Conservation (phyloP, 768 basidiomycete species). For the Dioszegia crocea region DNA sequence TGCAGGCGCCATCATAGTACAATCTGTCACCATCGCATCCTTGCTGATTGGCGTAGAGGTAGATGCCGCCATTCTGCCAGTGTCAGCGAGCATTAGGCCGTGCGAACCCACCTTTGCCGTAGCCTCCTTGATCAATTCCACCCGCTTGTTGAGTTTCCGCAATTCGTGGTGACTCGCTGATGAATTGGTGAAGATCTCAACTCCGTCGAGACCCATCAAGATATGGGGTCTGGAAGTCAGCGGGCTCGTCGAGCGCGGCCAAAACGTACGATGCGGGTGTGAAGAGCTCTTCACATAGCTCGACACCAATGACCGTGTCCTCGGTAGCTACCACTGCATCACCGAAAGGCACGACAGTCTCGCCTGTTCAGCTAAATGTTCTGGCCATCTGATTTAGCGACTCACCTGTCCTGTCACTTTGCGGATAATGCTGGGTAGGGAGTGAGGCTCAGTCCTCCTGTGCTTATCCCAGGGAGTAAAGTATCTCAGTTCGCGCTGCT, state of each 20-base stretch:
- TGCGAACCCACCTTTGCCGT: conserved; percentile 69
- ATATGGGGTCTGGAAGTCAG: conserved; percentile 74
- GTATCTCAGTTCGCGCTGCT: conserved; percentile 53
- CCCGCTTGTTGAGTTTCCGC: conserved; percentile 83
- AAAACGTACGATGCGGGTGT: conserved; percentile 78
- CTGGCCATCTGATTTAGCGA: conserved; percentile 40
- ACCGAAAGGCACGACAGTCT: conserved; percentile 90
- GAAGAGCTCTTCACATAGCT: conserved; percentile 95
- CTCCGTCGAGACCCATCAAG: conserved; percentile 94
- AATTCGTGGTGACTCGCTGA: conserved; percentile 98
- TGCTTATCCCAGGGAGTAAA: conserved; percentile 96
- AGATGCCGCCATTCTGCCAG: conserved; percentile 82
- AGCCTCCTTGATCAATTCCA: conserved; percentile 94
- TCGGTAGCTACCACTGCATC: conserved; percentile 88
- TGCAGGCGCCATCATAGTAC: conserved; percentile 94
- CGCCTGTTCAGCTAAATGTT: not conserved
- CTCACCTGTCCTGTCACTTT: conserved; percentile 65
- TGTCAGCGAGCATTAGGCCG: not conserved
- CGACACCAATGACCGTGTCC: conserved; percentile 95
- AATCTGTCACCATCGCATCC: conserved; percentile 97
- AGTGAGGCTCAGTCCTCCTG: conserved; percentile 83
- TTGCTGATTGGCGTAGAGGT: conserved; percentile 97
- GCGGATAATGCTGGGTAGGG: conserved; percentile 81
- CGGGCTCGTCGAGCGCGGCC: not conserved
- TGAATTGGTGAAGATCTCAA: conserved; percentile 98